Conservation (phyloP, 176 grass and related monocot species). For the Oryza coarctata region DNA sequence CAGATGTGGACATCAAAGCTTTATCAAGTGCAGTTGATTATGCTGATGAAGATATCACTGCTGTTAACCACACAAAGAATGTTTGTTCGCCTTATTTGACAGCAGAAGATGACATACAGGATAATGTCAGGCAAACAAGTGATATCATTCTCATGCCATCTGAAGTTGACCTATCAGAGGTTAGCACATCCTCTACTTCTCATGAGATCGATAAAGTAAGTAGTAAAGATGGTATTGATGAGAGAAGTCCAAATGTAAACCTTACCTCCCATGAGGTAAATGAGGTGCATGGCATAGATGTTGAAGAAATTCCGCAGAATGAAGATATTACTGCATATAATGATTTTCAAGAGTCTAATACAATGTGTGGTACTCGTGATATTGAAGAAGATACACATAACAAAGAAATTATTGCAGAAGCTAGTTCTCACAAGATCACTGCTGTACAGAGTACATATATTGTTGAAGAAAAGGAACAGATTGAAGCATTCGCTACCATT, state of each 20-base stretch:
- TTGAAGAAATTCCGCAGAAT: constrained; percentile 26
- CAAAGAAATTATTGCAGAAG: neutral
- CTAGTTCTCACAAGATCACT: constrained; percentile 15
- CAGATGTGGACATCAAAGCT: constrained; percentile 20
- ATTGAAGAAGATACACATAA: neutral
- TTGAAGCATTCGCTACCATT: constrained; percentile 1
- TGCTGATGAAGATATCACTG: neutral
- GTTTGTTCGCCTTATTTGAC: neutral
- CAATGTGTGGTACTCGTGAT: neutral
- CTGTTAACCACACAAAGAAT: constrained; percentile 1
- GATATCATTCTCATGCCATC: neutral
- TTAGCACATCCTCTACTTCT: neutral
- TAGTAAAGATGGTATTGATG: constrained; percentile 8
- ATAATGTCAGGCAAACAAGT: constrained; percentile 22
- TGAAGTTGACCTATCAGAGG: constrained; percentile 22
- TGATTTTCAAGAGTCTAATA: neutral
- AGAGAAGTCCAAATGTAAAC: neutral
- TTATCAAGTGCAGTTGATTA: constrained; percentile 3
- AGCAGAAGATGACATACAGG: neutral
- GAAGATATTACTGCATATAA: constrained; percentile 5
- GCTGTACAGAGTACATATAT: constrained; percentile 3
- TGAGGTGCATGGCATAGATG: neutral
- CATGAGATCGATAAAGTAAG: constrained; percentile 7
- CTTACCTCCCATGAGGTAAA: neutral
- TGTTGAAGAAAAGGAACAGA: constrained; percentile 41